A percentile compares a stretch with the other conserved stretches of the same genome.
Conservation (phyloP, 176 grass and related monocot species). For the Carex littledalei region DNA sequence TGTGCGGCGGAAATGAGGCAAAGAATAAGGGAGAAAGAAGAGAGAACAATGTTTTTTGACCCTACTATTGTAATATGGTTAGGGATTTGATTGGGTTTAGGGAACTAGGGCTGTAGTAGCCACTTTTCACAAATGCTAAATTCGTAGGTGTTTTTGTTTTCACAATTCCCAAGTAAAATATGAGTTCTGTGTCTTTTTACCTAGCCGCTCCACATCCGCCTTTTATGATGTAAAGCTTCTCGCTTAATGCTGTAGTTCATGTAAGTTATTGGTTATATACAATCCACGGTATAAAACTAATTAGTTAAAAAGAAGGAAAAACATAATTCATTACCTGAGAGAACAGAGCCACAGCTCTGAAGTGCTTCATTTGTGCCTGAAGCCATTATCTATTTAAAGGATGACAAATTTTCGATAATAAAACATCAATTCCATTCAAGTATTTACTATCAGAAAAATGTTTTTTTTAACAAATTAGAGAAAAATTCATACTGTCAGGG, state of each 20-base stretch:
- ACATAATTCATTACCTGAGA: slow-evolving; percentile 53
- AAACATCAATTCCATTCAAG: not conserved
- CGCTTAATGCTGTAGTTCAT: slow-evolving; percentile 61
- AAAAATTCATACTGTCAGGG: slow-evolving; percentile 60
- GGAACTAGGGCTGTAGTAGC: not conserved
- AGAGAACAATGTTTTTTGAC: not conserved
- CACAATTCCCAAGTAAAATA: not conserved
- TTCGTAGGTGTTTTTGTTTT: not conserved
- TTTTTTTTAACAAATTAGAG: not conserved
- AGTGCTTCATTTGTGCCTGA: slow-evolving; percentile 84
- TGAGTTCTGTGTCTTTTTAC: slow-evolving; percentile 35
- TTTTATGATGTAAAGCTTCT: slow-evolving; percentile 95
- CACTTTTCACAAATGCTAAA: not conserved
- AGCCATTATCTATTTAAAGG: slow-evolving; percentile 66
- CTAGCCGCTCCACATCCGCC: slow-evolving; percentile 98
- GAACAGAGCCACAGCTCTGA: slow-evolving; percentile 46
- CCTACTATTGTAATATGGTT: not conserved
- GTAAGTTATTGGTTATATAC: slow-evolving; percentile 4
- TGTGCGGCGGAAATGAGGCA: not conserved
- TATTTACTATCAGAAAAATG: slow-evolving; percentile 17
- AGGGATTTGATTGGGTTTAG: not conserved
- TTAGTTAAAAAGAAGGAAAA: slow-evolving; percentile 9
- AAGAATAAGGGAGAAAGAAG: not conserved
- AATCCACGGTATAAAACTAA: not conserved
- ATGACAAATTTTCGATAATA: slow-evolving; percentile 16